These are phyloP conservation scores for Sclerotinia sclerotiorum DNA, from an alignment of 2,329 filamentous ascomycete genomes.

Conservation along the genomic window DNA sequence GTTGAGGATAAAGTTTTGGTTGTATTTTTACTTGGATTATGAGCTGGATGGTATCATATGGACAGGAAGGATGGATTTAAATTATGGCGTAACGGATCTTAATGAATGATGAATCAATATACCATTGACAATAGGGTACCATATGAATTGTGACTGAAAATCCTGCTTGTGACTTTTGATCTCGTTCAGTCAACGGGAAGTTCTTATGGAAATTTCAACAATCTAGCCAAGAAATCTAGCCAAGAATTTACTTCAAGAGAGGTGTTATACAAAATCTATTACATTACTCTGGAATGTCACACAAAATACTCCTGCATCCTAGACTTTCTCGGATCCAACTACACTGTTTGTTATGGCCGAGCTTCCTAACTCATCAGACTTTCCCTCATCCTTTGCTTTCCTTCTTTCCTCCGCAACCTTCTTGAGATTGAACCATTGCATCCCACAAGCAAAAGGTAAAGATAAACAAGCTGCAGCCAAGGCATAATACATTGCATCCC, in stretches of 20 bases:
- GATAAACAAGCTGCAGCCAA: conserved; percentile 9
- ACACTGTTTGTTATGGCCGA: background rate
- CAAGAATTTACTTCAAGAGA: background rate
- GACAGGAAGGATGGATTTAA: background rate
- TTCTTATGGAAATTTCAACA: background rate
- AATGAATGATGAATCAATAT: background rate
- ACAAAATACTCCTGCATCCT: background rate
- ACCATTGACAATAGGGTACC: background rate
- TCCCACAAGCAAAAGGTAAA: conserved; percentile 13
- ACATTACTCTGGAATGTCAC: background rate
- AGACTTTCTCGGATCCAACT: conserved; percentile 1
- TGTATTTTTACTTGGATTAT: background rate
- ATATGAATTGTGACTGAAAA: background rate
- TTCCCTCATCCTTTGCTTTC: background rate
- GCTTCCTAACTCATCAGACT: background rate
- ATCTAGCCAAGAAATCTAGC: background rate
- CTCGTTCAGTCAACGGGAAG: background rate
- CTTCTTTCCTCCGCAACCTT: conserved; percentile 15
- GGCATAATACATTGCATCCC: conserved; percentile 17
- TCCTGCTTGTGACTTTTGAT: background rate
- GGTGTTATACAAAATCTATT: background rate
- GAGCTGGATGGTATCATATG: background rate
- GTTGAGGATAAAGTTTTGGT: background rate
- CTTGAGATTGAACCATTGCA: conserved; percentile 20
- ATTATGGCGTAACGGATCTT: background rate